Conservation (phyloP, 441 rosid species). For the Sinapis alba region DNA sequence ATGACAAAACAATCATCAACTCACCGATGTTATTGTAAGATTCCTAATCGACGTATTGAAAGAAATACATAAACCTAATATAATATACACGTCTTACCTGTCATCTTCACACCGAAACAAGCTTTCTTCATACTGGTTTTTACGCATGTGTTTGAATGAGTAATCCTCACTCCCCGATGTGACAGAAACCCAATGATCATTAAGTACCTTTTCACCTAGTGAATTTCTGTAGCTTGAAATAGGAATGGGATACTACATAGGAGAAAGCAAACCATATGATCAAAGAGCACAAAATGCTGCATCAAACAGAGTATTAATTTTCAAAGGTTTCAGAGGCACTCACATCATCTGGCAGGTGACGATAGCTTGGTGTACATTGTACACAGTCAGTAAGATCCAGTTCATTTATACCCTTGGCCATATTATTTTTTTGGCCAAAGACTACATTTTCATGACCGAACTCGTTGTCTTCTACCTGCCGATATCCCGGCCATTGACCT, state of each 20-base stretch:
- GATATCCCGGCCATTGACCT: slow-evolving; percentile 62
- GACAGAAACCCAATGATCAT: slow-evolving; percentile 96
- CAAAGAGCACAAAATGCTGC: slow-evolving; percentile 5
- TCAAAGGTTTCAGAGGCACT: slow-evolving; percentile 27
- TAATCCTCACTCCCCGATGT: slow-evolving; percentile 99
- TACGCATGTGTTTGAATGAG: slow-evolving; percentile 97
- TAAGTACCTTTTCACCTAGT: slow-evolving; percentile 79
- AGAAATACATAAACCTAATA: slow-evolving; percentile 13
- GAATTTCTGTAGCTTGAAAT: slow-evolving; percentile 75
- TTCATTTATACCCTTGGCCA: slow-evolving; percentile 84
- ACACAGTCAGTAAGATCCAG: slow-evolving; percentile 91
- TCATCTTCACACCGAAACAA: slow-evolving; percentile 96
- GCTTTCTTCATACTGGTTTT: slow-evolving; percentile 98
- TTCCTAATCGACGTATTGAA: neutral
- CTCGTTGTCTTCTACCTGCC: slow-evolving; percentile 68
- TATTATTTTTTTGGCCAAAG: slow-evolving; percentile 53
- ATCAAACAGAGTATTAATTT: neutral
- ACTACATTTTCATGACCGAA: slow-evolving; percentile 50
- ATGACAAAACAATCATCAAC: slow-evolving; percentile 4
- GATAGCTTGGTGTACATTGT: slow-evolving; percentile 92
- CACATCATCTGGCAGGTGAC: slow-evolving; percentile 87
- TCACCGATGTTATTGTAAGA: neutral
- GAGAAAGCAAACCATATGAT: slow-evolving; percentile 25
- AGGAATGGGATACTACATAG: slow-evolving; percentile 81
- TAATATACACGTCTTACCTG: slow-evolving; percentile 53